Conservation (phyloP, 257 asterid genomes). For the Scutellaria minor region DNA sequence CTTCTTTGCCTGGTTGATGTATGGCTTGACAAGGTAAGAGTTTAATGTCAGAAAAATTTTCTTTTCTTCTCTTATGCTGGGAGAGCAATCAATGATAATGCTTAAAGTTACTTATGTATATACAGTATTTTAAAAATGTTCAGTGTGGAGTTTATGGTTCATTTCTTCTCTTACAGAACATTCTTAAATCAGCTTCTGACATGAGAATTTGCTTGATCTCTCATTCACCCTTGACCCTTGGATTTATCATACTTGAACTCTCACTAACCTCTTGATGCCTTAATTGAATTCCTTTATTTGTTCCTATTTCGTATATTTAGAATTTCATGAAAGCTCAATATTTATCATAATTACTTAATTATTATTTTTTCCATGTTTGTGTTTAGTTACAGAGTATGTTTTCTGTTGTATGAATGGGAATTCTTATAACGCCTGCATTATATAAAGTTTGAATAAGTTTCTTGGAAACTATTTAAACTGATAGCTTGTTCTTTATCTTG, state of each 20-base stretch:
- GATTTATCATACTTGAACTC: no score
- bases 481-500: constrained; percentile 22
- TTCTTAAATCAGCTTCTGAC: constrained; percentile 20
- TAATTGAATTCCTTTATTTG: background rate
- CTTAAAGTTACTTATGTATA: constrained; percentile 8
- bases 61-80: constrained; percentile 22
- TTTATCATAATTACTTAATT: background rate
- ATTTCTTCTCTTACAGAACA: background rate
- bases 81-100: constrained; percentile 10
- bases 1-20: constrained; percentile 92
- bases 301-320: constrained; percentile 11
- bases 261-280: background rate
- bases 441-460: constrained; percentile 19
- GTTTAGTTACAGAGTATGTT: background rate
- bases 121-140: background rate
- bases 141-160: constrained; percentile 13
- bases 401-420: background rate
- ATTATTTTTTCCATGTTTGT: background rate
- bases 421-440: background rate
- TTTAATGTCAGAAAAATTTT: constrained; percentile 8
- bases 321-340: constrained; percentile 4
- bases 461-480: background rate
- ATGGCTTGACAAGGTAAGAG: constrained; percentile 94
- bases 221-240: background rate
- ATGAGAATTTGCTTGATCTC: constrained; percentile 23